These are phyloP conservation scores for Irpex sp. DNA, from an alignment of 1,284 basidiomycete species.

Conservation along the genomic window DNA sequence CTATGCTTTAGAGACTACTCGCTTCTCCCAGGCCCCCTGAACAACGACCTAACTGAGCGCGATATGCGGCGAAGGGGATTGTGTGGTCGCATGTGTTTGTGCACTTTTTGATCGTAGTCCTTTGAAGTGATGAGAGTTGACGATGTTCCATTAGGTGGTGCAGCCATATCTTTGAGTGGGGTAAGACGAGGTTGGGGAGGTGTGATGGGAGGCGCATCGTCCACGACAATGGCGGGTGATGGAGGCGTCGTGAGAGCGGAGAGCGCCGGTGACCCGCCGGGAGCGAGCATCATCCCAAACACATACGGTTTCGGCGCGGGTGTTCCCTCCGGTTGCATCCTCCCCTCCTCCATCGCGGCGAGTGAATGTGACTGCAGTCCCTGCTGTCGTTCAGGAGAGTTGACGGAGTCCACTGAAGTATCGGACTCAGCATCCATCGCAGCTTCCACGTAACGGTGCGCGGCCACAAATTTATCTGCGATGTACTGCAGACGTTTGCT, in stretches of 20 bases:
- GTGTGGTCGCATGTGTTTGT: background rate
- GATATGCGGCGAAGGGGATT: background rate
- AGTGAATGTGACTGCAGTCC: slow-evolving; percentile 6
- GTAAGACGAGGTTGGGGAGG: background rate
- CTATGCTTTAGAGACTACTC: background rate
- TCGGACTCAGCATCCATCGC: background rate
- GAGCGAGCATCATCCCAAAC: background rate
- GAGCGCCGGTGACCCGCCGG: background rate
- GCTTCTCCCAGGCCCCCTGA: background rate
- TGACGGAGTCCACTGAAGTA: slow-evolving; percentile 2
- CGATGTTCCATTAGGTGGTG: background rate
- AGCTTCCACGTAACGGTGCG: background rate
- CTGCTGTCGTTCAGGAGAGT: slow-evolving; percentile 6
- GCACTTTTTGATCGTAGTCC: background rate
- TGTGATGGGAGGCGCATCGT: background rate
- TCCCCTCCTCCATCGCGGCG: slow-evolving; percentile 8
- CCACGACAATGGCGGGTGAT: background rate
- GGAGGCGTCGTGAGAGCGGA: background rate
- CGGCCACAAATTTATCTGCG: background rate
- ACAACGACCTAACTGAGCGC: background rate
- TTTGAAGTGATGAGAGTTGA: background rate
- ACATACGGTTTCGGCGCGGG: background rate
- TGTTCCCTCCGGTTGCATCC: background rate
- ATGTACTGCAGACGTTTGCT: background rate
- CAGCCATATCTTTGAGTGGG: background rate